These are phyloP conservation scores for Penicillium silybi DNA, from an alignment of 495 filamentous ascomycete genomes.

Conservation along the genomic window DNA sequence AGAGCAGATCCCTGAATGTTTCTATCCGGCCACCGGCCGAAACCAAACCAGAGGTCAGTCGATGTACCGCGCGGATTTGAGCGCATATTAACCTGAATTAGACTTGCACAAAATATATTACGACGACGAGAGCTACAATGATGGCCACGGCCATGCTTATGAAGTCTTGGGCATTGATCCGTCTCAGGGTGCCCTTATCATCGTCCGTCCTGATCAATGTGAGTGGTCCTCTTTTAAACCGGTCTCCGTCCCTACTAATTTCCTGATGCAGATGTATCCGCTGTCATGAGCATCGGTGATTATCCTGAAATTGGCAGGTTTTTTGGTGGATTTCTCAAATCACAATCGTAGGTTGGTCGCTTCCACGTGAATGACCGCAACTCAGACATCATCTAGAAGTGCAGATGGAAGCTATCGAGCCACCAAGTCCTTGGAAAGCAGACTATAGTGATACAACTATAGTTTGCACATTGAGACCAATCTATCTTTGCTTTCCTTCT, in stretches of 20 bases:
- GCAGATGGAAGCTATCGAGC: not conserved
- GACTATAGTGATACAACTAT: not conserved
- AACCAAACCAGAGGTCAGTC: constrained; percentile 54
- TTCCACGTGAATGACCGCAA: not conserved
- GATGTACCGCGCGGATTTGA: not conserved
- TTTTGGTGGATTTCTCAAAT: constrained; percentile 36
- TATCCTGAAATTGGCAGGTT: constrained; percentile 35
- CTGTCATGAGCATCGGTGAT: constrained; percentile 31
- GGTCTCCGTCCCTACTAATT: not conserved
- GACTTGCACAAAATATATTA: constrained; percentile 61
- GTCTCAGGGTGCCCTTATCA: constrained; percentile 49
- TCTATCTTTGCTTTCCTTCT: no score
- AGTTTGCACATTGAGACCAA: not conserved
- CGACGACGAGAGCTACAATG: constrained; percentile 65
- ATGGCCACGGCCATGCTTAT: constrained; percentile 62
- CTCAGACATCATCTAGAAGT: not conserved
- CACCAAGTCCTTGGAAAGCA: not conserved
- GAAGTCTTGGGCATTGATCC: constrained; percentile 55
- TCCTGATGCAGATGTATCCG: constrained; percentile 31
- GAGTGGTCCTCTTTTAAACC: constrained; percentile 18
- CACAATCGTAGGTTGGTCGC: constrained; percentile 17
- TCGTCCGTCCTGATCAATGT: constrained; percentile 70
- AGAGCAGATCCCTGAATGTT: constrained; percentile 54
- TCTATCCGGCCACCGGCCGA: constrained; percentile 56
- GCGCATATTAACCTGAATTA: constrained; percentile 14